A percentile compares a stretch with the other conserved stretches of the same genome.
phyloP scores from a whole-genome alignment of 2,329 filamentous ascomycete species.

The Helminthosporium solani region DNA sequence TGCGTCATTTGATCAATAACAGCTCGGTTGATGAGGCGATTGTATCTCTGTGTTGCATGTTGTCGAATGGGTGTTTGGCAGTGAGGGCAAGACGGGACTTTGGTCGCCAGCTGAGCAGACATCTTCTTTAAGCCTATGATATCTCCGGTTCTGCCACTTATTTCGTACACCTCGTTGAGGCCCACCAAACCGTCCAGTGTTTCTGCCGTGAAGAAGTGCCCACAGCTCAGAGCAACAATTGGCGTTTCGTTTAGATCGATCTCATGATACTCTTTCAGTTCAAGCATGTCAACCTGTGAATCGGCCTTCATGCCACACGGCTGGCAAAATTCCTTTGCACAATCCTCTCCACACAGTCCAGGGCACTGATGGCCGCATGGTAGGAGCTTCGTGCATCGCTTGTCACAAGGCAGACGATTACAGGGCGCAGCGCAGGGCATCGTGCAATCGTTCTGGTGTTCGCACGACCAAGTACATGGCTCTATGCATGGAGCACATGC shows the following conservation, averaged over 20 bases:
- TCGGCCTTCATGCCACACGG: slow-evolving; percentile 22
- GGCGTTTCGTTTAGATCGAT: slow-evolving; percentile 33
- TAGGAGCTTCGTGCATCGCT: slow-evolving; percentile 28
- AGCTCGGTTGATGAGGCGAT: slow-evolving; percentile 40
- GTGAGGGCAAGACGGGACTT: slow-evolving; percentile 35
- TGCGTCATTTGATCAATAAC: slow-evolving; percentile 44
- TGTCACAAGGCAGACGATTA: slow-evolving; percentile 31
- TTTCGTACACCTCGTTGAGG: slow-evolving; percentile 27
- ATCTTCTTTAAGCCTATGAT: slow-evolving; percentile 30
- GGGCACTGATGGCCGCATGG: slow-evolving; percentile 37
- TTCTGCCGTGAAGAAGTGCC: slow-evolving; percentile 36
- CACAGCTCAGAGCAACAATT: slow-evolving; percentile 27
- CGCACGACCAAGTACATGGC: slow-evolving; percentile 36
- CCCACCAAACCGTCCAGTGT: slow-evolving; percentile 31
- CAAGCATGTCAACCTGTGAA: slow-evolving; percentile 26
- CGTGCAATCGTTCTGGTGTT: slow-evolving; percentile 34
- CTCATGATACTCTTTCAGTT: slow-evolving; percentile 23
- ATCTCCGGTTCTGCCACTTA: slow-evolving; percentile 12
- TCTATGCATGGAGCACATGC: slow-evolving; percentile 38
- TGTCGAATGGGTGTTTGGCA: slow-evolving; percentile 38
- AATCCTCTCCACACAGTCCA: slow-evolving; percentile 32
- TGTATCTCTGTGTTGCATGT: slow-evolving; percentile 39
- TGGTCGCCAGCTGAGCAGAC: slow-evolving; percentile 19
- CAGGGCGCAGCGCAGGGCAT: slow-evolving; percentile 41
- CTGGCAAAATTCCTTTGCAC: slow-evolving; percentile 25